Percentiles rank a stretch among this genome's conserved stretches.
Conservation (phyloP, 2,329 filamentous ascomycete genomes). For the Cladosporium sp. region DNA sequence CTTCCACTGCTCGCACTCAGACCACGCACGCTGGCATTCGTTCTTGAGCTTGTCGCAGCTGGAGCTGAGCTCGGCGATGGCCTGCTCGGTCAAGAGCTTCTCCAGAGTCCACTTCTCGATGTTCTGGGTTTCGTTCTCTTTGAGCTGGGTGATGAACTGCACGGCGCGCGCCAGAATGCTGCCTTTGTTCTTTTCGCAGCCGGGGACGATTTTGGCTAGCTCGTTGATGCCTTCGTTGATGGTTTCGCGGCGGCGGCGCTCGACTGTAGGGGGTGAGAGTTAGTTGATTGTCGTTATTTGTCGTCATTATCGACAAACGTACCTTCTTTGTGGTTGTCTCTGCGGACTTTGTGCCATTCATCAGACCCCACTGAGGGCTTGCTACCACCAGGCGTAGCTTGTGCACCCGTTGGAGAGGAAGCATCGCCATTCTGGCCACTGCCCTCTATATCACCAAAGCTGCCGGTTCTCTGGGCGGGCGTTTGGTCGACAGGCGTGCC, state of each 20-base stretch:
- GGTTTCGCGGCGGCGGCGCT: conserved; percentile 91
- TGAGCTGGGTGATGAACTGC: conserved; percentile 88
- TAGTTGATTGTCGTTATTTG: conserved; percentile 14
- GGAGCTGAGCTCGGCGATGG: conserved; percentile 78
- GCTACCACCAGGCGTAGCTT: conserved; percentile 34
- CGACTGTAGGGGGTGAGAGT: conserved; percentile 55
- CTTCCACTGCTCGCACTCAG: conserved; percentile 76
- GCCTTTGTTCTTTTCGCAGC: conserved; percentile 98
- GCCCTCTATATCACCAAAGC: conserved; percentile 10
- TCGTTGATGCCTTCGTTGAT: conserved; percentile 99
- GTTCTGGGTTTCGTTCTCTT: conserved; percentile 89
- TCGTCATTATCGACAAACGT: no score
- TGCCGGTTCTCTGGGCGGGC: conserved; percentile 18
- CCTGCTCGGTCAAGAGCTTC: conserved; percentile 84
- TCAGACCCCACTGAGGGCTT: conserved; percentile 94
- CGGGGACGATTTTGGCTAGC: conserved; percentile 92
- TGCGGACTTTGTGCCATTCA: conserved; percentile 95
- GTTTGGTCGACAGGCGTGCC: conserved; percentile 15
- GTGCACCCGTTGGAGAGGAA: conserved; percentile 32
- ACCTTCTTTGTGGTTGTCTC: conserved; percentile 99
- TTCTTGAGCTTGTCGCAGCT: conserved; percentile 83
- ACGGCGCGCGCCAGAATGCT: conserved; percentile 92
- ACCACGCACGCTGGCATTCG: conserved; percentile 72
- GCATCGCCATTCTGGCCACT: conserved; percentile 13
- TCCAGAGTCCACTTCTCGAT: conserved; percentile 91